These are phyloP conservation scores for Phytophthora crassamura DNA, from an alignment of 352 stramenopile genomes.

Conservation along the genomic window DNA sequence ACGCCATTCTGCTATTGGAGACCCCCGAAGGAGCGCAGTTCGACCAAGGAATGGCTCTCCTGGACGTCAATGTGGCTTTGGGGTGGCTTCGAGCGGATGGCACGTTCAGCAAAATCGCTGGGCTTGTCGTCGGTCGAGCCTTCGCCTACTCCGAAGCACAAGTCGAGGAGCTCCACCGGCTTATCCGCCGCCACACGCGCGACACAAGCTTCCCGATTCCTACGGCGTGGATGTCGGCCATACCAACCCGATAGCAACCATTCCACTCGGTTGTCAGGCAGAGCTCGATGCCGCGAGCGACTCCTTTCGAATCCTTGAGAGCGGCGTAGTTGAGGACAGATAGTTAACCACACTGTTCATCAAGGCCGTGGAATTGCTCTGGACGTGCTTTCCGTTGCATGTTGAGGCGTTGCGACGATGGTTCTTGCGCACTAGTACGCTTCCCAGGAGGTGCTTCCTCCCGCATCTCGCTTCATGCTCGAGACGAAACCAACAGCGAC, in stretches of 20 bases:
- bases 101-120: constrained; percentile 56
- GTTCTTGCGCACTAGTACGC: constrained; percentile 7
- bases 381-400: neutral
- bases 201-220: constrained; percentile 47
- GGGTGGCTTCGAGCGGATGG: constrained; percentile 53
- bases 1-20: constrained; percentile 59
- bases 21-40: constrained; percentile 58
- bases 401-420: constrained; percentile 6
- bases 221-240: constrained; percentile 66
- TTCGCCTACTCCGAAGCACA: constrained; percentile 51
- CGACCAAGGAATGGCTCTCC: constrained; percentile 59
- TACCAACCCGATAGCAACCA: constrained; percentile 65
- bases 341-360: neutral
- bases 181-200: constrained; percentile 64
- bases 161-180: constrained; percentile 50
- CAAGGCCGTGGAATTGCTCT: too few species aligned
- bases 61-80: constrained; percentile 54
- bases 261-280: constrained; percentile 53
- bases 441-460: constrained; percentile 1
- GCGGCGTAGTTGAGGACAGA: constrained; percentile 26
- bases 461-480: neutral
- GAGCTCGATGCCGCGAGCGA: constrained; percentile 44
- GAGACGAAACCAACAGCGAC: too few species aligned
- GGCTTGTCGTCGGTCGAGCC: constrained; percentile 58
- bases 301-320: constrained; percentile 42